Conservation (phyloP, 2,329 filamentous ascomycete genomes). For the Pseudocercospora vitis region DNA sequence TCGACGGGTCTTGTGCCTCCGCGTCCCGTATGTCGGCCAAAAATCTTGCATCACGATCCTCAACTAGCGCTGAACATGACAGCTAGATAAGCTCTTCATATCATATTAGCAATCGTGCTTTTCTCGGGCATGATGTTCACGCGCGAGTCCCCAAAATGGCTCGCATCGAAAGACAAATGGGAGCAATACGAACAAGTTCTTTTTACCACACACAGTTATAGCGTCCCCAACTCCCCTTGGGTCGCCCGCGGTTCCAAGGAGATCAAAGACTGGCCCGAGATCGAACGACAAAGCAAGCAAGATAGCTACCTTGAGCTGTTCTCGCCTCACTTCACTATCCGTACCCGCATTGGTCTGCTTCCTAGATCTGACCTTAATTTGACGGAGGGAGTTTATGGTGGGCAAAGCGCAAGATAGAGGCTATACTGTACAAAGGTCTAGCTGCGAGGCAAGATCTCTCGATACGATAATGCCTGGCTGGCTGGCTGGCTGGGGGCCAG, state of each 20-base stretch:
- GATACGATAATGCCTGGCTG: too few species aligned
- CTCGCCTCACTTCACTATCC: constrained; percentile 70
- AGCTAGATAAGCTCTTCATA: constrained; percentile 44
- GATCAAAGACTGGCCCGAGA: constrained; percentile 63
- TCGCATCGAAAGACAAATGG: constrained; percentile 63
- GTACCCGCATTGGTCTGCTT: constrained; percentile 69
- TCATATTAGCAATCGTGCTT: constrained; percentile 49
- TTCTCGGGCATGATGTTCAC: constrained; percentile 55
- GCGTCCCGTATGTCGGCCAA: constrained; percentile 44
- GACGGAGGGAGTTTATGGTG: constrained; percentile 79
- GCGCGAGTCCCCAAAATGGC: constrained; percentile 67
- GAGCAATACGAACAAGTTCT: constrained; percentile 63
- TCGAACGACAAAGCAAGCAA: constrained; percentile 68
- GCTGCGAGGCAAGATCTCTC: too few species aligned
- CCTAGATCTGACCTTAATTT: constrained; percentile 73
- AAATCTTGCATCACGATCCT: background rate
- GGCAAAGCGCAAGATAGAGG: too few species aligned
- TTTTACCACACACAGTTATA: constrained; percentile 61
- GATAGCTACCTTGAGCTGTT: constrained; percentile 72
- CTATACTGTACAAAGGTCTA: too few species aligned
- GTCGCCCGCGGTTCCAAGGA: constrained; percentile 69
- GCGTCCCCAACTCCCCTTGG: constrained; percentile 47
- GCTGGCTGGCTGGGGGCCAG: too few species aligned
- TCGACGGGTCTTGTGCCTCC: constrained; percentile 57
- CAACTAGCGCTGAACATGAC: background rate